Evolutionary conservation across 2,329 filamentous ascomycete genomes (phyloP).

Genomic region (Pezicula neosporulosa): DNA sequence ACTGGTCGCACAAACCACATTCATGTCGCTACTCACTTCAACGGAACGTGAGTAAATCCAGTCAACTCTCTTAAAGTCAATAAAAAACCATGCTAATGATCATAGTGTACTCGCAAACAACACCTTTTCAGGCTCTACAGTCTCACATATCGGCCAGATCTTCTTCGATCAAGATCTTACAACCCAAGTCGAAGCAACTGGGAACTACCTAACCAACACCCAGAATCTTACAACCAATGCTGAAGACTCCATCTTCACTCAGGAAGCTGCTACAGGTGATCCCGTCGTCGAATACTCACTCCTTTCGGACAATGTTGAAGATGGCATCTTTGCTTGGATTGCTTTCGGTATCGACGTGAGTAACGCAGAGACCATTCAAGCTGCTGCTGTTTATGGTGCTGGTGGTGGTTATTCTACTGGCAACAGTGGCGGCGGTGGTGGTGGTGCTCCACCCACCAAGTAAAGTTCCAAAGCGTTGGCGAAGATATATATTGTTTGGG

Average conservation of each 20-base stretch:
- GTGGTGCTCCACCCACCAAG: not conserved
- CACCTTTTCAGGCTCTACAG: constrained; percentile 45
- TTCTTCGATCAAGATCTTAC: constrained; percentile 62
- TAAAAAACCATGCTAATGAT: not conserved
- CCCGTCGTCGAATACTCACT: constrained; percentile 55
- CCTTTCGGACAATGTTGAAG: constrained; percentile 47
- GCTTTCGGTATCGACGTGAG: constrained; percentile 44
- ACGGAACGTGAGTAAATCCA: constrained; percentile 25
- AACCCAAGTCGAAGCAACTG: constrained; percentile 41
- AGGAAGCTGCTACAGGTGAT: constrained; percentile 43
- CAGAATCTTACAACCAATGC: constrained; percentile 44
- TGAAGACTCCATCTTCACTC: constrained; percentile 43
- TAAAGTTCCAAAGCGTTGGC: not conserved
- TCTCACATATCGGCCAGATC: constrained; percentile 60
- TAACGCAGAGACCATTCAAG: not conserved
- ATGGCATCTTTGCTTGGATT: constrained; percentile 55
- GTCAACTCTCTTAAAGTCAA: not conserved
- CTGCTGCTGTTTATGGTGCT: not conserved
- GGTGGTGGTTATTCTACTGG: not conserved
- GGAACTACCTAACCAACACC: constrained; percentile 45
- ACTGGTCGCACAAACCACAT: constrained; percentile 42
- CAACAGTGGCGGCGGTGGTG: not conserved
- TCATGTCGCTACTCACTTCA: constrained; percentile 43
- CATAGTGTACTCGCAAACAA: constrained; percentile 30
- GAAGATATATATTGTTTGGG: too few species aligned